A percentile compares a stretch with the other conserved stretches of the same genome.
phyloP scores from a whole-genome alignment of 495 filamentous ascomycete species.

The Barbatosphaeria neglecta region DNA sequence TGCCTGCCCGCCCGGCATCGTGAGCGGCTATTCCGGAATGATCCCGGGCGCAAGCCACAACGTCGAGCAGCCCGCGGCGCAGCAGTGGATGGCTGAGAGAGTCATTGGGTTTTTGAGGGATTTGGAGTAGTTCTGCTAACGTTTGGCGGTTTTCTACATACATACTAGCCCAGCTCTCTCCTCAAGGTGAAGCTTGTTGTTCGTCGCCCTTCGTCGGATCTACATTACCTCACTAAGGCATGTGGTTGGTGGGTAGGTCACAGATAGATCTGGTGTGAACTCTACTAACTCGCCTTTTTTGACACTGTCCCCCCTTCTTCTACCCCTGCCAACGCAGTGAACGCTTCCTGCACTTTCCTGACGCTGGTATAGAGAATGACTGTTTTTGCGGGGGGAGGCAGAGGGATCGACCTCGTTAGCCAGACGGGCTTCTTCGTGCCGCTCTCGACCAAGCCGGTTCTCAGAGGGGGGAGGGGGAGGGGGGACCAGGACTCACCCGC shows the following conservation, averaged over 20 bases:
- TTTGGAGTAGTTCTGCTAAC: constrained; percentile 3
- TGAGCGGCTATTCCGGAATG: constrained; percentile 24
- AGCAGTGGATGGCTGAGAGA: constrained; percentile 24
- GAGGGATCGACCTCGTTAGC: no score
- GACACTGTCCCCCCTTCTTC: neutral
- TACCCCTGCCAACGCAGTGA: neutral
- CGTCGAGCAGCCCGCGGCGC: constrained; percentile 22
- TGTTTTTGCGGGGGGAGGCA: no score
- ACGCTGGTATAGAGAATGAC: neutral
- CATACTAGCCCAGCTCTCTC: neutral
- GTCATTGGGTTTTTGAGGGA: constrained; percentile 24
- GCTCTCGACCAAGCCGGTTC: no score
- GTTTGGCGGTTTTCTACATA: neutral
- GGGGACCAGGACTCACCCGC: constrained; percentile 11
- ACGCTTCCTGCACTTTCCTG: neutral
- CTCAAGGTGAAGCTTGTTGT: no score
- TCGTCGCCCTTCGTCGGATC: no score
- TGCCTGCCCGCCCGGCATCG: constrained; percentile 22
- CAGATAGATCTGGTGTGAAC: constrained; percentile 13
- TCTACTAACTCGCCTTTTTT: neutral
- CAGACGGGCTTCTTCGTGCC: no score
- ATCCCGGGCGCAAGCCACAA: constrained; percentile 33
- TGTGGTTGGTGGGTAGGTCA: no score
- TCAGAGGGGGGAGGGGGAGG: no score
- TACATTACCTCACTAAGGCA: no score